Evolutionary conservation across 164 flowering plant genomes (phyloP).

Genomic region (Stephania japonica): DNA sequence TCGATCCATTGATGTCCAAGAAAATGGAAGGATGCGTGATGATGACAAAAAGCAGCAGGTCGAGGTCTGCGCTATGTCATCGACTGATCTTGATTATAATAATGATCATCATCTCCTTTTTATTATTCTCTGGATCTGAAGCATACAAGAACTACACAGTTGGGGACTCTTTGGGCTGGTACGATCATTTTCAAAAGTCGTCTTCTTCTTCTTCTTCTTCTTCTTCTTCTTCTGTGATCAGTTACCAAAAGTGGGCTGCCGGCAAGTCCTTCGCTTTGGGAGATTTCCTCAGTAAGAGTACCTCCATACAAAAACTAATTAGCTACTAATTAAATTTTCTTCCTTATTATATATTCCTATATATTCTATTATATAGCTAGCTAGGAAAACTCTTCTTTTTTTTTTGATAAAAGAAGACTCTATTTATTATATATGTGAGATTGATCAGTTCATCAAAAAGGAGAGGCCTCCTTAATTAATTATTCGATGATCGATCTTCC

Average conservation of each 20-base stretch:
- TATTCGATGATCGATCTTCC: no score
- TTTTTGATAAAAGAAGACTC: no score
- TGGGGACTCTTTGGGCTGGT: constrained; percentile 90
- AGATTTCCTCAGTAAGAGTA: constrained; percentile 88
- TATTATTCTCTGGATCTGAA: constrained; percentile 18
- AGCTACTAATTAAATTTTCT: no score
- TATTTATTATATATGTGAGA: no score
- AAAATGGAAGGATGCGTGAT: neutral
- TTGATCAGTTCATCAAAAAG: no score
- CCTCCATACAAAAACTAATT: no score
- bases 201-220: neutral
- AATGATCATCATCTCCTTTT: constrained; percentile 1
- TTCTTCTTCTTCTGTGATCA: constrained; percentile 1
- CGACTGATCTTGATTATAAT: neutral
- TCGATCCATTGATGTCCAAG: neutral
- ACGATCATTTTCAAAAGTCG: constrained; percentile 50
- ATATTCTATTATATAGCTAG: no score
- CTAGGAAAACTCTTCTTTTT: no score
- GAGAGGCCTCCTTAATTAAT: no score
- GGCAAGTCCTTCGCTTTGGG: constrained; percentile 69
- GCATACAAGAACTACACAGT: constrained; percentile 89
- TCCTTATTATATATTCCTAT: no score
- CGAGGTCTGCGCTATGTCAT: neutral
- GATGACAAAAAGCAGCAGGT: neutral
- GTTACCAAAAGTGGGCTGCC: constrained; percentile 81